Evolutionary conservation across 2,329 filamentous ascomycete genomes (phyloP).

Genomic region (Drechslera avenae): DNA sequence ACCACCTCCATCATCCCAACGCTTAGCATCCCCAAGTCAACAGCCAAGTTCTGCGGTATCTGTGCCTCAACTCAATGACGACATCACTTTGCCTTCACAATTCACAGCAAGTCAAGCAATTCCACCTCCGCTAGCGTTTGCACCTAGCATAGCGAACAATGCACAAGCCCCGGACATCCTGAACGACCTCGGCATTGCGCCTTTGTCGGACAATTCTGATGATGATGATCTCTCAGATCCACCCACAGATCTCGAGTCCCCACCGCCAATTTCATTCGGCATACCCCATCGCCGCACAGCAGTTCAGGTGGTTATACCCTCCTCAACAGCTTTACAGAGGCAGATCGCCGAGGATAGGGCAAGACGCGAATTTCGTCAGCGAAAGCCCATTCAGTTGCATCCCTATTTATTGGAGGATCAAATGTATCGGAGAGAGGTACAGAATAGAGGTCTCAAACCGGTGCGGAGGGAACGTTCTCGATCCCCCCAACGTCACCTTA

Average conservation of each 20-base stretch:
- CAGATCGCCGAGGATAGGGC: conserved; percentile 23
- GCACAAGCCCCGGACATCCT: conserved; percentile 18
- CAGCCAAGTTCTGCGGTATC: conserved; percentile 10
- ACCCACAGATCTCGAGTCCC: conserved; percentile 29
- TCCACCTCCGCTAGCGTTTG: not conserved
- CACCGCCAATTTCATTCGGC: conserved; percentile 4
- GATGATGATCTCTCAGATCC: conserved; percentile 35
- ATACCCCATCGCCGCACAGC: conserved; percentile 31
- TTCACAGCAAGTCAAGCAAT: not conserved
- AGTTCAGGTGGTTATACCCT: conserved; percentile 40
- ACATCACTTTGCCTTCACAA: conserved; percentile 9
- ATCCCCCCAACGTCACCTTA: conserved; percentile 29
- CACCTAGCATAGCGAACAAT: not conserved
- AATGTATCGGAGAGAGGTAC: conserved; percentile 50
- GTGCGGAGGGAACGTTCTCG: conserved; percentile 43
- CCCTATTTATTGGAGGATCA: conserved; percentile 55
- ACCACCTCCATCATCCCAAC: conserved; percentile 14
- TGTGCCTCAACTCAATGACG: conserved; percentile 11
- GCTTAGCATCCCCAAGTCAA: conserved; percentile 4
- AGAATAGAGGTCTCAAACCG: conserved; percentile 52
- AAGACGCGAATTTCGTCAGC: conserved; percentile 48
- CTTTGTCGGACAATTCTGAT: conserved; percentile 31
- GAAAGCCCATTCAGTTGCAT: conserved; percentile 56
- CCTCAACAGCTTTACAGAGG: conserved; percentile 23
- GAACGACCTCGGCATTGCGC: conserved; percentile 24